Conservation (phyloP, 345 rosid species). For the Erodium maritimum region DNA sequence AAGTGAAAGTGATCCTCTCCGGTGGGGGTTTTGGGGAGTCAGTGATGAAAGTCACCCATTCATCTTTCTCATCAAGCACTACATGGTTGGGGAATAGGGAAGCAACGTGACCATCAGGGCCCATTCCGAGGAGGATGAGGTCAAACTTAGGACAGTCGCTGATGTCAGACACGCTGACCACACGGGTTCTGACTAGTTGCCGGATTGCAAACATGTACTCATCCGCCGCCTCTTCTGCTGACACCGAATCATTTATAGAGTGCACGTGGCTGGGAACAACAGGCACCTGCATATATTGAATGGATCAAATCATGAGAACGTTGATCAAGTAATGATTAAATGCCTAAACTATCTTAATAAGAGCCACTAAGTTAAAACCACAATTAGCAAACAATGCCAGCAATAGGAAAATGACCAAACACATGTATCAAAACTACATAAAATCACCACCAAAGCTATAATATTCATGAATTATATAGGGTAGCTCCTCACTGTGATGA, state of each 20-base stretch:
- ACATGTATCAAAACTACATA: background rate
- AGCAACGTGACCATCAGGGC: slow-evolving; percentile 83
- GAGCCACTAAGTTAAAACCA: background rate
- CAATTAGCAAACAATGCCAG: background rate
- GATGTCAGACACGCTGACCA: slow-evolving; percentile 50
- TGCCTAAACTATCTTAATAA: background rate
- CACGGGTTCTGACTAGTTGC: slow-evolving; percentile 57
- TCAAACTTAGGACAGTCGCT: slow-evolving; percentile 89
- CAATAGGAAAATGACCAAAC: background rate
- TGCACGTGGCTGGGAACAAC: slow-evolving; percentile 66
- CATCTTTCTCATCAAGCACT: slow-evolving; percentile 39
- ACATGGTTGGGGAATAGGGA: slow-evolving; percentile 73
- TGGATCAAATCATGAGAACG: background rate
- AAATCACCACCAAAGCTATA: background rate
- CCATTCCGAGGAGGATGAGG: slow-evolving; percentile 81
- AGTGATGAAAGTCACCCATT: slow-evolving; percentile 67
- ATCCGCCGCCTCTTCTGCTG: slow-evolving; percentile 74
- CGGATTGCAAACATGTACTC: slow-evolving; percentile 63
- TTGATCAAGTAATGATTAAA: background rate
- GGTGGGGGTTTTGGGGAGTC: slow-evolving; percentile 81
- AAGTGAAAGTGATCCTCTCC: slow-evolving; percentile 84
- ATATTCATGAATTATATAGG: too few species aligned
- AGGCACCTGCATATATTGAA: slow-evolving; percentile 41
- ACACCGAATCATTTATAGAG: slow-evolving; percentile 63
- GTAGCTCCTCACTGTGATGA: too few species aligned